These are phyloP conservation scores for Sanghuangporus weigelae DNA, from an alignment of 1,284 basidiomycete species.

Conservation along the genomic window DNA sequence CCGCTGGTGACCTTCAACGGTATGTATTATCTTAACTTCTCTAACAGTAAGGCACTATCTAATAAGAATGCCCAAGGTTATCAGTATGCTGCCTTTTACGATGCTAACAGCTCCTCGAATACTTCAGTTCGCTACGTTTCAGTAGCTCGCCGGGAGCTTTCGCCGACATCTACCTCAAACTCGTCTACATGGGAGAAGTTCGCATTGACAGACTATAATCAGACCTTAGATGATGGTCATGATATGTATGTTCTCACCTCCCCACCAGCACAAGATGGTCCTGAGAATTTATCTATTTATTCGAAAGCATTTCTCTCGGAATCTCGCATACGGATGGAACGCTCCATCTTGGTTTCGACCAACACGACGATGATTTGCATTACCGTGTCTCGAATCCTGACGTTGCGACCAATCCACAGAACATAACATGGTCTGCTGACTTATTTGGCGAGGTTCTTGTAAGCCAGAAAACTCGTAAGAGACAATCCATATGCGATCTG, in stretches of 20 bases:
- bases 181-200: slow-evolving; percentile 31
- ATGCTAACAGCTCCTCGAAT: slow-evolving; percentile 26
- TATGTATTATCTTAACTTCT: slow-evolving; percentile 14
- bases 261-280: neutral
- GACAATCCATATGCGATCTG: slow-evolving; percentile 16
- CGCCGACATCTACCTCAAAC: slow-evolving; percentile 7
- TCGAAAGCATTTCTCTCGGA: slow-evolving; percentile 34
- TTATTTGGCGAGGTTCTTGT: slow-evolving; percentile 26
- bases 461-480: neutral
- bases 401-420: slow-evolving; percentile 28
- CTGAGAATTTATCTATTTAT: neutral
- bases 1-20: slow-evolving; percentile 34
- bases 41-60: neutral
- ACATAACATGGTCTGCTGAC: slow-evolving; percentile 24
- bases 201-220: slow-evolving; percentile 35
- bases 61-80: slow-evolving; percentile 26
- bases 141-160: slow-evolving; percentile 28
- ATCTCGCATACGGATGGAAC: slow-evolving; percentile 38
- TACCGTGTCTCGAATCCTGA: slow-evolving; percentile 34
- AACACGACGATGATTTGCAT: slow-evolving; percentile 37
- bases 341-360: slow-evolving; percentile 38
- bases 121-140: slow-evolving; percentile 32
- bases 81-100: slow-evolving; percentile 38
- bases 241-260: slow-evolving; percentile 27
- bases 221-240: slow-evolving; percentile 39